Percentiles rank a stretch among this genome's conserved stretches.
phyloP scores from a whole-genome alignment of 257 asterid genomes.

The Capsicum pubescens region DNA sequence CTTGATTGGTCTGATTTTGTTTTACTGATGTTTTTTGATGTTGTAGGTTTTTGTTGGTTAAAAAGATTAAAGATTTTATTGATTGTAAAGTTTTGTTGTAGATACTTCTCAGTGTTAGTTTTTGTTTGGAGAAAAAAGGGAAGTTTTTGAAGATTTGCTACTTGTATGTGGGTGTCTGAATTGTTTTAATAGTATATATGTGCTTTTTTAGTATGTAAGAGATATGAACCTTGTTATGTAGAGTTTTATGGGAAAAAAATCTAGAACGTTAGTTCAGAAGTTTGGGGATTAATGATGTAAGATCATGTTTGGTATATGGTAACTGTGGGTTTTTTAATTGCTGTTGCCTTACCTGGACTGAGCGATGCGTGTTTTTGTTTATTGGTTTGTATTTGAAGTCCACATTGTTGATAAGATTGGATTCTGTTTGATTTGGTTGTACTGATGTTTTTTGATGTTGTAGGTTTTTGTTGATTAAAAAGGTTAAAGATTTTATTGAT shows the following conservation, averaged over 20 bases:
- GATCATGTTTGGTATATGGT: background rate
- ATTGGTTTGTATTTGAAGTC: constrained; percentile 14
- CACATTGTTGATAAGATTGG: background rate
- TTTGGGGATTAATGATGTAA: constrained; percentile 15
- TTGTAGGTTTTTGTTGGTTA: background rate
- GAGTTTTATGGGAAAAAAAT: background rate
- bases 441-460: background rate
- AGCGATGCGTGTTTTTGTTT: background rate
- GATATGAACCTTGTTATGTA: no score
- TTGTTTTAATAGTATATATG: background rate
- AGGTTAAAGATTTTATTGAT: background rate
- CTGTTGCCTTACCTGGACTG: background rate
- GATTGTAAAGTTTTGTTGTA: background rate
- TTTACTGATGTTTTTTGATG: background rate
- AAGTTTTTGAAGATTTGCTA: background rate
- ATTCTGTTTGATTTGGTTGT: background rate
- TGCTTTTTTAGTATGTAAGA: background rate
- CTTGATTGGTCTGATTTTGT: background rate
- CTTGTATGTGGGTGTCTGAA: constrained; percentile 14
- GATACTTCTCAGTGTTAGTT: background rate
- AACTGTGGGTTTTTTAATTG: constrained; percentile 26
- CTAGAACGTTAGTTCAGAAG: background rate
- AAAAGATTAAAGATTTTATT: background rate
- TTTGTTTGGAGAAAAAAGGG: background rate
- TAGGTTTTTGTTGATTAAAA: background rate